Conservation (phyloP, 768 basidiomycete genomes). For the Gautieria morchelliformis region DNA sequence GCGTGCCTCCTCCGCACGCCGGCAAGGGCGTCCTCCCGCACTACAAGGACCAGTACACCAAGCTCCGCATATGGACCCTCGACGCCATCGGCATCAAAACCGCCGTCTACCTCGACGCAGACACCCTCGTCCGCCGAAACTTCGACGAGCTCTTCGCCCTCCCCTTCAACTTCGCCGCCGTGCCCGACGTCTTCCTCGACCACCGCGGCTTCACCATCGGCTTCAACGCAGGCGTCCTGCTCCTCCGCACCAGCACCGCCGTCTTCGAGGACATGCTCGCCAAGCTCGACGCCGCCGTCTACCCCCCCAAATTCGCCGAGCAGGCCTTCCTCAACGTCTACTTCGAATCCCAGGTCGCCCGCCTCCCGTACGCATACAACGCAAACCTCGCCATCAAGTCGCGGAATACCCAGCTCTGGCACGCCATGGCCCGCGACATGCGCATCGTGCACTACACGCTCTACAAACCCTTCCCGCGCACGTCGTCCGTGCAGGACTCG, state of each 20-base stretch:
- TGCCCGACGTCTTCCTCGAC: slow-evolving; percentile 25
- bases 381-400: slow-evolving; percentile 32
- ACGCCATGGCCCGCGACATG: slow-evolving; percentile 22
- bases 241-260: slow-evolving; percentile 22
- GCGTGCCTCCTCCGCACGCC: slow-evolving; percentile 29
- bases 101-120: slow-evolving; percentile 33
- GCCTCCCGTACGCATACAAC: slow-evolving; percentile 33
- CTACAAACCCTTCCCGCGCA: slow-evolving; percentile 21
- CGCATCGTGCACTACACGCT: slow-evolving; percentile 32
- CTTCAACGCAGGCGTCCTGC: slow-evolving; percentile 34
- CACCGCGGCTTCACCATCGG: slow-evolving; percentile 24
- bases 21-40: slow-evolving; percentile 27
- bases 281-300: slow-evolving; percentile 21
- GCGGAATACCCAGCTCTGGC: slow-evolving; percentile 25
- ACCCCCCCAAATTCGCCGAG: slow-evolving; percentile 26
- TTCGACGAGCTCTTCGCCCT: slow-evolving; percentile 36
- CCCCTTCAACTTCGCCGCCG: slow-evolving; percentile 33
- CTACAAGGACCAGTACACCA: slow-evolving; percentile 35
- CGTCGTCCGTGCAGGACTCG: neutral
- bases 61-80: slow-evolving; percentile 32
- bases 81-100: slow-evolving; percentile 21
- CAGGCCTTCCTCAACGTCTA: slow-evolving; percentile 34
- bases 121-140: slow-evolving; percentile 32
- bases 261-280: slow-evolving; percentile 23
- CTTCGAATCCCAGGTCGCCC: slow-evolving; percentile 25